These are phyloP conservation scores for Biscogniauxia mediterranea DNA, from an alignment of 2,329 filamentous ascomycete genomes.

Conservation along the genomic window DNA sequence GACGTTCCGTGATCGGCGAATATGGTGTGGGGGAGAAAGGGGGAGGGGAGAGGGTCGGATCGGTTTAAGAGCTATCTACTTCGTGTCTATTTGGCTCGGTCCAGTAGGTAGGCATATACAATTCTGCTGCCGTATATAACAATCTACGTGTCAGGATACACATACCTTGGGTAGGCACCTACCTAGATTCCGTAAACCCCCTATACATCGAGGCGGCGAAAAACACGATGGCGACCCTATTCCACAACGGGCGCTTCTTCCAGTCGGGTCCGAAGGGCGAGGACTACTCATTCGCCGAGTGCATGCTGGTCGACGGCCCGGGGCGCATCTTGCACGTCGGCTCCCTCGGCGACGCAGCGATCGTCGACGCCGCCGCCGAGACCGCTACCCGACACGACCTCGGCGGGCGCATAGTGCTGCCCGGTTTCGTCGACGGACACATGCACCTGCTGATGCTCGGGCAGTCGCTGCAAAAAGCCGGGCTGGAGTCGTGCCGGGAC, in stretches of 20 bases:
- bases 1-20: background rate
- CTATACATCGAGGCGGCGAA: background rate
- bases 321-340: slow-evolving; percentile 39
- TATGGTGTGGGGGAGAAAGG: background rate
- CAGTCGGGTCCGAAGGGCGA: slow-evolving; percentile 40
- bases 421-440: slow-evolving; percentile 57
- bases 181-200: too few relatives aligned
- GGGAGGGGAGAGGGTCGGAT: background rate
- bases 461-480: slow-evolving; percentile 51
- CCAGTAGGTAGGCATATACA: too few relatives aligned
- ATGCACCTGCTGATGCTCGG: slow-evolving; percentile 57
- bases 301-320: slow-evolving; percentile 35
- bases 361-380: slow-evolving; percentile 29
- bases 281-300: slow-evolving; percentile 34
- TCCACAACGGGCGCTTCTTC: slow-evolving; percentile 57
- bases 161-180: too few relatives aligned
- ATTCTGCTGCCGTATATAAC: too few relatives aligned
- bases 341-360: slow-evolving; percentile 29
- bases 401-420: slow-evolving; percentile 43
- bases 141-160: too few relatives aligned
- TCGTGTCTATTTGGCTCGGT: too few relatives aligned
- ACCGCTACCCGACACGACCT: slow-evolving; percentile 34
- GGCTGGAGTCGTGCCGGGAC: slow-evolving; percentile 44
- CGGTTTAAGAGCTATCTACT: too few relatives aligned
- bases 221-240: slow-evolving; percentile 40